Base-by-base conservation (phyloP, 192 early-diverging fungal species). In the Gonapodya sp. region DNA sequence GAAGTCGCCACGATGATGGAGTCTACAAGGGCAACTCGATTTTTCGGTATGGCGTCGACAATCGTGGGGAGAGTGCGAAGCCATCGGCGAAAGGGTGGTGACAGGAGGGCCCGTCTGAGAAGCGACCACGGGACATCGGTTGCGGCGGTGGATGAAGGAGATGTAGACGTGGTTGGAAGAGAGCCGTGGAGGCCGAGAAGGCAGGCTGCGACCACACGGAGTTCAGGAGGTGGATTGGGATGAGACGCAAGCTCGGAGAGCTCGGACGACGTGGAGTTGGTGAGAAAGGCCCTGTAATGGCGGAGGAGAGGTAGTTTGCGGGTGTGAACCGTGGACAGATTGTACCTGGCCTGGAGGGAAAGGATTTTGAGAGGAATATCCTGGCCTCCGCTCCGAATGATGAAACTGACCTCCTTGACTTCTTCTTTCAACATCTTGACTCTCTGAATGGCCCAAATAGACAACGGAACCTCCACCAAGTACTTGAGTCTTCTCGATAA, bases 1-100 rank as follows among this genome's bases (percentile, higher is more conserved):
- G 79, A 34, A 2, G 86, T 86, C 35, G 86, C 85, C 31, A 84
- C 73, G 83, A 87, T 86, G 82, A 90, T 86, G 73, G 46, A 8
- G 46, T 64, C 46, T 16, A 64, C 46, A 16, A 16, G 46, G 46
- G 46, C 46, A 8, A 64, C 46, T 8, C 46, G 46, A 64, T 8
- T 8, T 16, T 8, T 64, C 8, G 46, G 46, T 24, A 64, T 24
- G 8, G 46, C 8, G 46, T 64, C 46, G 8, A 64, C 46, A 64
- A 16, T 64, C 8, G 8, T 64, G 46, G 46, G 46, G 46, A 64
- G 46, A 16, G 24, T 16, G 46, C 46, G 46, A 24, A 64, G 46
- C 46, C 46, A 64, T 8, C 46, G 46, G 8, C 46, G 46, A 24
- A 64, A 64, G 8, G 46, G 24, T 16, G 46, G 46, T 8, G 8